Base-by-base conservation (phyloP, 306 rosid genomes). In the Lablab purpureus region DNA sequence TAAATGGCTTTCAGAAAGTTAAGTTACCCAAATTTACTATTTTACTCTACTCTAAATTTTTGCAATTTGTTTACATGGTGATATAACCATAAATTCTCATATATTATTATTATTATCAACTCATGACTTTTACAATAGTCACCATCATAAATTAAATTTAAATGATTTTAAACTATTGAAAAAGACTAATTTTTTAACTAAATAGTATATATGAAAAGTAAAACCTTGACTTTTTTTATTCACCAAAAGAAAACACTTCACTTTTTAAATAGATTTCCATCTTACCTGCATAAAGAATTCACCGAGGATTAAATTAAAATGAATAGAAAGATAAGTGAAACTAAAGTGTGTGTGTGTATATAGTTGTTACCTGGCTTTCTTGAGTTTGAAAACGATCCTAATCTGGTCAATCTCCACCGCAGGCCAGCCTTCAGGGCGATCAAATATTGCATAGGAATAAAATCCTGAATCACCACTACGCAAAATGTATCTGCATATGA, bases 401-500 rank as follows among this genome's bases (percentile, higher is more conserved):
- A 92, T 82, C 74, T 89, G 97, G 71, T 85, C 88, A 50, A 94
- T 81, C 56, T 86, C 87, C 41, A 83, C 64, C 2, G 67, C 86
- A 0, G 98, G 95, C 66, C 84, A 83, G 8, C 93, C 93, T 68
- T 73, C 64, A 0, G 84, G 89, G 4, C 93, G 94, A 74, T 90
- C 92, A 22, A 94, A 86, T 78, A 94, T 87, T 11, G 78, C 83
- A 28, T 94, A 94, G 0, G 87, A 67, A 49, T 94, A 94, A 82
- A 86, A 92, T 9, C 98, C 98, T 0, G 97, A 87, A 21, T 85
- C 77, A 1, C 90, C 90, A 7, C 88, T 85, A 51, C 81, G 74
- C 37, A 94, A 63, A 40, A 94, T 77, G 70, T 90, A 90, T 75
- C 98, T 94, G 84, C 54, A 82, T 22, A 40, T 50, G 6, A n/a